phyloP scores from a whole-genome alignment of 2,329 filamentous ascomycete genomes.

The Aspergillus phoenicis region DNA sequence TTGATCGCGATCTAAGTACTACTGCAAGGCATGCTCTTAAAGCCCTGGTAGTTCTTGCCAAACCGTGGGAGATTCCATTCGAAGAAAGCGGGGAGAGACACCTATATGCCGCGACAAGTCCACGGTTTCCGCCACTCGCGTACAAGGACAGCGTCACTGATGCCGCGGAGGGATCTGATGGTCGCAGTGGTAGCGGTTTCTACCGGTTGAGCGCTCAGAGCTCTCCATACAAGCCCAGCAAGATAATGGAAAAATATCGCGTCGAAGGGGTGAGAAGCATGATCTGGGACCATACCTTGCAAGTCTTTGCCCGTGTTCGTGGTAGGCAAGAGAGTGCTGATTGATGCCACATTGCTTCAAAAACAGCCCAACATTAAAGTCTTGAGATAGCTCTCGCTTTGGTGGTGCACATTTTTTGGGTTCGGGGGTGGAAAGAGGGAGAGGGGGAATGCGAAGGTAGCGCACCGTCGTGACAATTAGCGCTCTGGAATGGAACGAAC shows the following conservation, averaged over 20 bases:
- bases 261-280: background rate
- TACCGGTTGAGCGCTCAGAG: background rate
- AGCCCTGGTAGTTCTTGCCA: background rate
- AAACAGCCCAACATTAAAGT: too few species aligned
- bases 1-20: background rate
- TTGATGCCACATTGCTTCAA: too few species aligned
- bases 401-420: too few species aligned
- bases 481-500: too few species aligned
- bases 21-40: background rate
- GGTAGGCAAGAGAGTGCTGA: background rate
- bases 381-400: too few species aligned
- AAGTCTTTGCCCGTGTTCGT: background rate
- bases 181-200: background rate
- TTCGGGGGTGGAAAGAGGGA: too few species aligned
- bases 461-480: too few species aligned
- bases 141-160: too few species aligned
- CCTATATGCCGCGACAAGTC: slow-evolving; percentile 6
- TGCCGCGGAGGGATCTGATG: background rate
- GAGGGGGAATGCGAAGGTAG: too few species aligned
- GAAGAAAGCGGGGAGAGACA: slow-evolving; percentile 14
- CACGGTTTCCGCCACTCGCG: background rate
- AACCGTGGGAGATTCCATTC: slow-evolving; percentile 9
- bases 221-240: background rate
- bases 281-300: background rate
- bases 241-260: background rate